These are phyloP conservation scores for Mycena alexandri DNA, from an alignment of 768 basidiomycete genomes.

Conservation along the genomic window DNA sequence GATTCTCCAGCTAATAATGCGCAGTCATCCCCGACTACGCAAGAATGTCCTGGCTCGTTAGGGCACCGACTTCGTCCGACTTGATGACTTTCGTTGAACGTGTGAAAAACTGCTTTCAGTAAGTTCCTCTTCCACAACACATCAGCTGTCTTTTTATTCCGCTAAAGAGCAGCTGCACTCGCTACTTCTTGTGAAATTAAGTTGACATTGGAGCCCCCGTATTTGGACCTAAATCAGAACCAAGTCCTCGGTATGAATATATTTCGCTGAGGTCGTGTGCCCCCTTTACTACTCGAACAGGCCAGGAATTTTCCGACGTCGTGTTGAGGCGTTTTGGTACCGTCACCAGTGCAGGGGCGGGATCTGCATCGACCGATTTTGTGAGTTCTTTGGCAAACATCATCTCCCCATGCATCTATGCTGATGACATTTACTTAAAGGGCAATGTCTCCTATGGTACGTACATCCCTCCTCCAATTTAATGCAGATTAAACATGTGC, in stretches of 20 bases:
- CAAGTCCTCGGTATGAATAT: slow-evolving; percentile 59
- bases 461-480: slow-evolving; percentile 30
- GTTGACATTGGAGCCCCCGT: slow-evolving; percentile 55
- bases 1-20: slow-evolving; percentile 5
- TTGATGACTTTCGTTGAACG: slow-evolving; percentile 67
- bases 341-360: slow-evolving; percentile 41
- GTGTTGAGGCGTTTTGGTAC: slow-evolving; percentile 59
- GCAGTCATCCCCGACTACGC: slow-evolving; percentile 89
- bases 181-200: slow-evolving; percentile 72
- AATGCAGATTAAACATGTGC: slow-evolving; percentile 36
- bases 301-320: slow-evolving; percentile 64
- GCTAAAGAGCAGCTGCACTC: slow-evolving; percentile 70
- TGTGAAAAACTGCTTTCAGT: slow-evolving; percentile 81
- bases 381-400: slow-evolving; percentile 58
- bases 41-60: slow-evolving; percentile 77
- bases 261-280: neutral
- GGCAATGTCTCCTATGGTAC: slow-evolving; percentile 81
- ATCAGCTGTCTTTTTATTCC: slow-evolving; percentile 27
- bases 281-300: slow-evolving; percentile 48
- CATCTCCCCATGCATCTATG: slow-evolving; percentile 20
- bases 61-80: slow-evolving; percentile 74
- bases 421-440: slow-evolving; percentile 51
- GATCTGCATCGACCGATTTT: slow-evolving; percentile 82
- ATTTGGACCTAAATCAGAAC: slow-evolving; percentile 74
- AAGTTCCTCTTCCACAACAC: slow-evolving; percentile 40